A percentile compares a stretch with the other conserved stretches of the same genome.
Conservation (phyloP, 306 rosid species). For the Vigna trinervia region DNA sequence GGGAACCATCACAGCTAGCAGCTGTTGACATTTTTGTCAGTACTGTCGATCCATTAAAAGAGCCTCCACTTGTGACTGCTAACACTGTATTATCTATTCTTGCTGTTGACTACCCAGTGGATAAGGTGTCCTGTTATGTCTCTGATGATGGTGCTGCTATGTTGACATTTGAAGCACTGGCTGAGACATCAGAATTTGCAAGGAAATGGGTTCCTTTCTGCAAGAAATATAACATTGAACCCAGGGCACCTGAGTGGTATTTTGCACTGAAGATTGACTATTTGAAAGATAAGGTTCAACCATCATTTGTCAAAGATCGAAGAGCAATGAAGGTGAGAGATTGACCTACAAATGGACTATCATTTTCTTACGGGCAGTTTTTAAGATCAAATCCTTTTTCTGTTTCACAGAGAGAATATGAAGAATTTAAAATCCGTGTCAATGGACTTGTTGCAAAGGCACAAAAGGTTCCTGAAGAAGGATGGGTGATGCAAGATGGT, state of each 20-base stretch:
- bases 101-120: conserved; percentile 89
- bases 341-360: conserved; percentile 31
- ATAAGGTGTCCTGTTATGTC: conserved; percentile 90
- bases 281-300: conserved; percentile 88
- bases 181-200: conserved; percentile 88
- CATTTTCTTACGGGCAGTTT: conserved; percentile 13
- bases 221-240: conserved; percentile 81
- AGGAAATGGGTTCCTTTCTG: conserved; percentile 91
- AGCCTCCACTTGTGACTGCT: conserved; percentile 95
- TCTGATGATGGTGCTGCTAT: conserved; percentile 97
- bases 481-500: conserved; percentile 97
- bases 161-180: conserved; percentile 86
- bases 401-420: conserved; percentile 78
- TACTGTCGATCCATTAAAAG: conserved; percentile 94
- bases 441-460: conserved; percentile 87
- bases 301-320: conserved; percentile 89
- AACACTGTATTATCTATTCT: conserved; percentile 90
- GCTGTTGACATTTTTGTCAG: conserved; percentile 94
- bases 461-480: conserved; percentile 81
- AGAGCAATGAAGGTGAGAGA: conserved; percentile 83
- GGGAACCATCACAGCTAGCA: conserved; percentile 87
- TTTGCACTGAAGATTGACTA: conserved; percentile 84
- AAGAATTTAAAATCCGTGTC: conserved; percentile 84
- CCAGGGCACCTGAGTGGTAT: conserved; percentile 96
- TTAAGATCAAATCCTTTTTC: conserved; percentile 30